Evolutionary conservation across 2,329 filamentous ascomycete species (phyloP).

Genomic region (Sarocladiaceae sp.): DNA sequence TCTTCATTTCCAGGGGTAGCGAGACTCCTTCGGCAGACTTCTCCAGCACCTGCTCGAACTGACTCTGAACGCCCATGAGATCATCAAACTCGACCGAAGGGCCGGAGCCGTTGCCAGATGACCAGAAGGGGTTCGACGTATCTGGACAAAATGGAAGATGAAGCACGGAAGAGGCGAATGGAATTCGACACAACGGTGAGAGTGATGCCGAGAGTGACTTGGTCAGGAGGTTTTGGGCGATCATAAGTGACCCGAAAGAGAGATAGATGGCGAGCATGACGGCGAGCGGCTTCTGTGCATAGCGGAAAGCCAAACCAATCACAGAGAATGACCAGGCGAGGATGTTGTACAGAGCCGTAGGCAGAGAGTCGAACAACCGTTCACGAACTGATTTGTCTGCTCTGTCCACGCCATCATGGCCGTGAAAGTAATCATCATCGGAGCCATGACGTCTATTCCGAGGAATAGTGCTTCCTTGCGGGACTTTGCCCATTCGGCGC

Average conservation of each 20-base stretch:
- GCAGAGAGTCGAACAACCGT: slow-evolving; percentile 30
- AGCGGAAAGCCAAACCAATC: slow-evolving; percentile 53
- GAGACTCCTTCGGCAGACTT: slow-evolving; percentile 61
- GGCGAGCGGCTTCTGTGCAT: slow-evolving; percentile 61
- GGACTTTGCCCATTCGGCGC: neutral
- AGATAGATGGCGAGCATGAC: slow-evolving; percentile 59
- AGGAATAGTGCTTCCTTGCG: neutral
- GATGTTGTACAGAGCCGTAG: slow-evolving; percentile 33
- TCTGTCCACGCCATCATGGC: slow-evolving; percentile 13
- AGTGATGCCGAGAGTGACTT: slow-evolving; percentile 57
- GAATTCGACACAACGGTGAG: slow-evolving; percentile 66
- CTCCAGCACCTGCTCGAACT: slow-evolving; percentile 72
- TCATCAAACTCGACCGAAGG: slow-evolving; percentile 63
- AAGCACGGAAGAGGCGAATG: slow-evolving; percentile 56
- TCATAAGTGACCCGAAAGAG: slow-evolving; percentile 51
- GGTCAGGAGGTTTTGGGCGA: slow-evolving; percentile 59
- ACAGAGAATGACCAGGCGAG: slow-evolving; percentile 51
- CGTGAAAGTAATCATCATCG: neutral
- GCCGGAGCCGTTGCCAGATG: slow-evolving; percentile 20
- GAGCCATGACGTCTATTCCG: slow-evolving; percentile 7
- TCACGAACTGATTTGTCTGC: slow-evolving; percentile 19
- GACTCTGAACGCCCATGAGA: slow-evolving; percentile 68
- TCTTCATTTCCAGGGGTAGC: slow-evolving; percentile 75
- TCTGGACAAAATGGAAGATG: slow-evolving; percentile 59
- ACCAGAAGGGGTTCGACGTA: slow-evolving; percentile 14